A percentile compares a stretch with the other conserved stretches of the same genome.
Conservation (phyloP, 75 land plant genomes). For the Sequoia sempervirens region DNA sequence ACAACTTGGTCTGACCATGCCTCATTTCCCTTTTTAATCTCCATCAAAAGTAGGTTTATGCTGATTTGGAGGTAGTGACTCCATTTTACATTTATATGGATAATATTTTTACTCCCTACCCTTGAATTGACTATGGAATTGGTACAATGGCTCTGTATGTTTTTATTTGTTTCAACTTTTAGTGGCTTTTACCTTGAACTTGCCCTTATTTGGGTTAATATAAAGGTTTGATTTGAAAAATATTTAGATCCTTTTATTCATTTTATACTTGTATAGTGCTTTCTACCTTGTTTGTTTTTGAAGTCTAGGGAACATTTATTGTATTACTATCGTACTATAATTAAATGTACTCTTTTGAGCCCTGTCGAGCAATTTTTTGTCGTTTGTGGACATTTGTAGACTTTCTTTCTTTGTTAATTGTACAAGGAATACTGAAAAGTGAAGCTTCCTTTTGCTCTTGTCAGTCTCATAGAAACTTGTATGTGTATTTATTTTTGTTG, state of each 20-base stretch:
- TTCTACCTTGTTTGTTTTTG: neutral
- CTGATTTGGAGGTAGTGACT: no score
- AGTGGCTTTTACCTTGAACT: neutral
- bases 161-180: neutral
- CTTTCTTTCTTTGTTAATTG: neutral
- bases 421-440: neutral
- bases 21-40: no score
- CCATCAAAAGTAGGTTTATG: no score
- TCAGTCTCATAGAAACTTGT: neutral
- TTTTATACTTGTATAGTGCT: neutral
- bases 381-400: neutral
- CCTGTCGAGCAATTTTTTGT: neutral
- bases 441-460: constrained; percentile 4
- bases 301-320: neutral
- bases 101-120: neutral
- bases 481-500: neutral
- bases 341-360: neutral
- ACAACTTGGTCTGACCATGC: no score
- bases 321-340: neutral
- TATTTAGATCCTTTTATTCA: neutral
- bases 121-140: neutral
- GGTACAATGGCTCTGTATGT: neutral
- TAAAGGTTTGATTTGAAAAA: neutral
- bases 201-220: neutral
- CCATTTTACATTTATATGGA: neutral